phyloP scores from a whole-genome alignment of 805 yeast species.

The Cyberlindnera saturnus region DNA sequence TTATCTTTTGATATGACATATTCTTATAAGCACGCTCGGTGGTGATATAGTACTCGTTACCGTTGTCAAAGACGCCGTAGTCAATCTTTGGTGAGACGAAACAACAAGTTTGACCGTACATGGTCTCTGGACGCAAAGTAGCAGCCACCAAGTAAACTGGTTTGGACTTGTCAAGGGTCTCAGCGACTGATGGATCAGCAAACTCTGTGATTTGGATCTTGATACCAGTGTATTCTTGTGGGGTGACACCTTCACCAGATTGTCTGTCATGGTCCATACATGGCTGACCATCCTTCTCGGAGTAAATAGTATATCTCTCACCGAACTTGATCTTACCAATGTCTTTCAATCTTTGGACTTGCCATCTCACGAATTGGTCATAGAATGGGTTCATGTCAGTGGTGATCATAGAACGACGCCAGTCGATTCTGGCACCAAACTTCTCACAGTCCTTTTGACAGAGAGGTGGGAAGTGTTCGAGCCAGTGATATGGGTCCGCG shows the following conservation, averaged over 20 bases:
- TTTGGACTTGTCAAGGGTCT: constrained; percentile 41
- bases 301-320: constrained; percentile 94
- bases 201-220: constrained; percentile 69
- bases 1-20: constrained; percentile 91
- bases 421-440: constrained; percentile 92
- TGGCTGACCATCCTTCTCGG: constrained; percentile 97
- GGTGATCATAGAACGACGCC: constrained; percentile 95
- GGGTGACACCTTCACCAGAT: constrained; percentile 94
- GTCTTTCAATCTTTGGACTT: constrained; percentile 80
- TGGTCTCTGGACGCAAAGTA: constrained; percentile 96
- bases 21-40: constrained; percentile 96
- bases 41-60: constrained; percentile 69
- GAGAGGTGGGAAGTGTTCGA: constrained; percentile 84
- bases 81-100: constrained; percentile 92
- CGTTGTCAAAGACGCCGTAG: constrained; percentile 88
- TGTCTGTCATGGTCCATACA: constrained; percentile 99
- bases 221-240: constrained; percentile 93
- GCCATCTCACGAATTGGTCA: constrained; percentile 95
- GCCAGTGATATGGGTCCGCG: constrained; percentile 91
- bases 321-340: constrained; percentile 93
- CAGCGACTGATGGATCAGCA: constrained; percentile 39
- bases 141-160: constrained; percentile 87
- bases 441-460: constrained; percentile 72
- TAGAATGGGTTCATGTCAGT: constrained; percentile 94
- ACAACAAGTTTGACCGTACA: constrained; percentile 98